A percentile compares a stretch with the other conserved stretches of the same genome.
Conservation (phyloP, 2,329 filamentous ascomycete genomes). For the Claviceps arundinis region DNA sequence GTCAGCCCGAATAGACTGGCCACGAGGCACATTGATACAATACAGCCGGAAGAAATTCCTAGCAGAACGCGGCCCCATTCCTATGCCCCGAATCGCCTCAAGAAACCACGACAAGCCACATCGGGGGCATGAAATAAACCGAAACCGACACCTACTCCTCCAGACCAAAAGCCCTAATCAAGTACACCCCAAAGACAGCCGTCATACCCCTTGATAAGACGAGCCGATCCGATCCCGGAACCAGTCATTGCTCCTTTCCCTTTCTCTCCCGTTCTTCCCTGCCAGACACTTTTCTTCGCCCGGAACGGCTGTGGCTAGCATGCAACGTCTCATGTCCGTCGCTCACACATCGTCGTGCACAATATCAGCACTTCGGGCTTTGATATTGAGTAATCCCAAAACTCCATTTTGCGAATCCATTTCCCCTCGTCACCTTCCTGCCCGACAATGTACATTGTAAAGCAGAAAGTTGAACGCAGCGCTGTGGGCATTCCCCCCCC, state of each 20-base stretch:
- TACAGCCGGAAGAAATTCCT: background rate
- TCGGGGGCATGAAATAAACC: background rate
- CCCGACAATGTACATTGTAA: background rate
- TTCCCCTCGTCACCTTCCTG: background rate
- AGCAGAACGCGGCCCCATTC: background rate
- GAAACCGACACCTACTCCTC: background rate
- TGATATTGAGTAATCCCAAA: background rate
- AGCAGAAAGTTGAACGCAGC: constrained; percentile 4
- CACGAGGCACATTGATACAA: background rate
- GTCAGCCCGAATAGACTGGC: background rate
- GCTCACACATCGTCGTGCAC: background rate
- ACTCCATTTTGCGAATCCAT: background rate
- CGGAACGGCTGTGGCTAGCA: background rate
- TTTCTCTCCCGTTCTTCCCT: background rate
- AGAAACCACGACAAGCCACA: background rate
- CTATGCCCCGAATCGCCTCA: background rate
- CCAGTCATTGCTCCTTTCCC: background rate
- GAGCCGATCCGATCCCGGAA: background rate
- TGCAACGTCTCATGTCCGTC: background rate
- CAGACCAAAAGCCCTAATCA: background rate
- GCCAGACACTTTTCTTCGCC: background rate
- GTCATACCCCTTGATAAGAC: background rate
- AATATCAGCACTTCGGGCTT: background rate
- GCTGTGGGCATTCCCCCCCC: constrained; percentile 2
- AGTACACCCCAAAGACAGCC: background rate